Percentiles rank a stretch among this genome's conserved stretches.
Evolutionary conservation across 192 early-diverging fungal species (phyloP).

Genomic region (Entrophospora sp.): DNA sequence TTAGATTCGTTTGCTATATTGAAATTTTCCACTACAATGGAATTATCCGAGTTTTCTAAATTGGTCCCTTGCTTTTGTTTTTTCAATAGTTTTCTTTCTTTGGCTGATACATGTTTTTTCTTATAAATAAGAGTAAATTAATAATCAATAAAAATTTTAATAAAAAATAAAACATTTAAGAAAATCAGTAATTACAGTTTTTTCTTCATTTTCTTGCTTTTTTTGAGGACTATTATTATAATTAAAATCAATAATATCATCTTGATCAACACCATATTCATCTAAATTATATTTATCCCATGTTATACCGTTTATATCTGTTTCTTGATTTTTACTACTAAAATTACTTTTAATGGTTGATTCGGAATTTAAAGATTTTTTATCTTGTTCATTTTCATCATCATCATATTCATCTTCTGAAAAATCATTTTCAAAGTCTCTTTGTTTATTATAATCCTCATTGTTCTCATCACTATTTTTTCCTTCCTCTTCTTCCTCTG

Average conservation of each 20-base stretch:
- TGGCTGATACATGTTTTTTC: conserved; percentile 58
- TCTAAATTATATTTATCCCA: conserved; percentile 45
- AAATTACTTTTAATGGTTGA: too few relatives aligned
- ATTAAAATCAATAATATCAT: conserved; percentile 27
- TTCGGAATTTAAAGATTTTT: too few relatives aligned
- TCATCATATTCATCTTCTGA: conserved; percentile 23
- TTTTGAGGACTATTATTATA: too few relatives aligned
- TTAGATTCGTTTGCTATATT: conserved; percentile 20
- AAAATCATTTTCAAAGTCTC: conserved; percentile 19
- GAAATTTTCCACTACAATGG: background rate
- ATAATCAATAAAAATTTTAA: background rate
- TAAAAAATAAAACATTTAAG: too few relatives aligned
- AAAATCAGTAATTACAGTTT: background rate
- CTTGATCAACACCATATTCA: conserved; percentile 43
- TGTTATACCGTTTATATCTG: too few relatives aligned
- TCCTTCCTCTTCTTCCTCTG: too few relatives aligned
- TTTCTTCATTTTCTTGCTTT: background rate
- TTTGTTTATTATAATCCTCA: conserved; percentile 24
- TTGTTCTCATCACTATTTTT: conserved; percentile 11
- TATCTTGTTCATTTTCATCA: conserved; percentile 19
- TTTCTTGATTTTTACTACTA: too few relatives aligned
- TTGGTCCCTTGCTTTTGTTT: conserved; percentile 40
- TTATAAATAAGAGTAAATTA: conserved; percentile 20
- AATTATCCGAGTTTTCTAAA: too few relatives aligned
- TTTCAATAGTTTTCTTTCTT: conserved; percentile 74